Evolutionary conservation across 257 asterid species (phyloP), one percentile per base, ranked within the genome.

Genomic region (Leptodermis oblonga): DNA sequence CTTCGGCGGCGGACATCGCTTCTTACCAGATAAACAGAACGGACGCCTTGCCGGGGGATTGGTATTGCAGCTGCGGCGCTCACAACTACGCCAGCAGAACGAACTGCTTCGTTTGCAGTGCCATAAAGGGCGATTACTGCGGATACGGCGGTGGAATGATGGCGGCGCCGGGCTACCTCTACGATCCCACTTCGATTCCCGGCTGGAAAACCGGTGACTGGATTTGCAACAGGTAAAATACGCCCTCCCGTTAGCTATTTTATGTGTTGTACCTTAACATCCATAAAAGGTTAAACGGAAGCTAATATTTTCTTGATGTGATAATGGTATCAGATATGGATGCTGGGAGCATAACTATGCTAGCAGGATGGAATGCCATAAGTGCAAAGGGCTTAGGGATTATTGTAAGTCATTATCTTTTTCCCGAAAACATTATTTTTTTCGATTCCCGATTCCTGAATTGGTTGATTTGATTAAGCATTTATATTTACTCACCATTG

Each of bases 191-290:
- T 23, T 65, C 45, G 28, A n/a, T 87, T 68, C 98, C 98, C 8
- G 97, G 98, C 1, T 92, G 96, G 92, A 92, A 92, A 79, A 79
- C 67, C 33, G 98, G 98, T 11, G 97, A 92, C 74, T 92, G 98
- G 98, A 85, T 89, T 51, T 92, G 98, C 86, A 17, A 58, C 36
- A 81, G 93, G 96, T 87, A 1, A 43, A 39, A 39, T 10, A 39
- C 43, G 43, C 4, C n/a, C n/a, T n/a, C n/a, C n/a, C n/a, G n/a
- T n/a, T n/a, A n/a, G n/a, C n/a, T n/a, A n/a, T n/a, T n/a, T n/a
- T n/a, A n/a, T n/a, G n/a, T n/a, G n/a, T n/a, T n/a, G n/a, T n/a
- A n/a, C n/a, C n/a, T n/a, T n/a, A n/a, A n/a, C n/a, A n/a, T n/a
- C n/a, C n/a, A n/a, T n/a, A n/a, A n/a, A n/a, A n/a, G n/a, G n/a